A percentile compares a stretch with the other conserved stretches of the same genome.
Conservation (phyloP, 2,329 filamentous ascomycete genomes). For the Teratosphaeriaceae sp. region DNA sequence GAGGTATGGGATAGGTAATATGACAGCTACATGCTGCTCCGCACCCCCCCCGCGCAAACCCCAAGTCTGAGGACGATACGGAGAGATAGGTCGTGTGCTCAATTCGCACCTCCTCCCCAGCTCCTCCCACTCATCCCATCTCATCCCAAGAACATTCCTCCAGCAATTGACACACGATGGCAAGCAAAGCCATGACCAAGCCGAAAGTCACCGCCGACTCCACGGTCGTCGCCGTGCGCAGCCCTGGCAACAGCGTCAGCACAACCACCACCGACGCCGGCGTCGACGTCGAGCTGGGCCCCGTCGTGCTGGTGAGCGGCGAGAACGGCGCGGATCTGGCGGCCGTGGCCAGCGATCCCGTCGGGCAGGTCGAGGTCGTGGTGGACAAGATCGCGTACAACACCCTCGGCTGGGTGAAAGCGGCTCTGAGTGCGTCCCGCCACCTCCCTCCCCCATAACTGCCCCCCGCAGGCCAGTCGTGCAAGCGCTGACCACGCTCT, state of each 20-base stretch:
- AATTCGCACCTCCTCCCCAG: too few species aligned
- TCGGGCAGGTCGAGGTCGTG: not conserved
- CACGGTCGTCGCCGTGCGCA: not conserved
- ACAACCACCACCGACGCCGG: not conserved
- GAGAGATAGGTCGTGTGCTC: too few species aligned
- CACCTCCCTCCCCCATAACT: not conserved
- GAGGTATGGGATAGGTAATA: too few species aligned
- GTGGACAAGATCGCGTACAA: conserved; percentile 1
- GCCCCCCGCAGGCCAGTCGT: not conserved
- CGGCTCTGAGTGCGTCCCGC: conserved; percentile 4
- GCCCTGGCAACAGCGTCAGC: not conserved
- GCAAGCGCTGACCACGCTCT: not conserved
- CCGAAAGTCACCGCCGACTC: not conserved
- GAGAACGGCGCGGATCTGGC: not conserved
- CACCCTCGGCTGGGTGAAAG: conserved; percentile 5
- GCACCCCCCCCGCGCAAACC: too few species aligned
- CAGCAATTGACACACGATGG: not conserved
- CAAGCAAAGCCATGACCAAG: not conserved
- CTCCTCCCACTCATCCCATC: too few species aligned
- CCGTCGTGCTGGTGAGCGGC: not conserved
- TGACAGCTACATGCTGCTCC: too few species aligned
- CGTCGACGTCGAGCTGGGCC: conserved; percentile 4
- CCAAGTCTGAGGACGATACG: too few species aligned
- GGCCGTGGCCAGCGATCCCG: not conserved
- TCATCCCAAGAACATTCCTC: too few species aligned